Evolutionary conservation across 2,329 filamentous ascomycete genomes (phyloP), one percentile per base, ranked within the genome.

Genomic region (Chlorencoelia australis): DNA sequence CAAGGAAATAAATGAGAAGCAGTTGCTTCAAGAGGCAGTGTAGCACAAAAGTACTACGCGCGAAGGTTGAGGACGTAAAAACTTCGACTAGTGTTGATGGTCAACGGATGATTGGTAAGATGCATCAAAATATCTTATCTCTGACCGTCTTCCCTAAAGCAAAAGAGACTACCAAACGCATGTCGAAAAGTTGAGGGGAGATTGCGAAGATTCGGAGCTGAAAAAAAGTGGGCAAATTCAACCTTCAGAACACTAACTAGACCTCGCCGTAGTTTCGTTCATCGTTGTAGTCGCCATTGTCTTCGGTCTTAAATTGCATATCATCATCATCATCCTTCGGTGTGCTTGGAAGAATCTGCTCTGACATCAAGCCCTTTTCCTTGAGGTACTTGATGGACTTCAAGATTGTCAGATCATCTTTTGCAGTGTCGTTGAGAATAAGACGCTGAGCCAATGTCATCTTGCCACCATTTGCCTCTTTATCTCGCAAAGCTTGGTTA

Each of bases 381-480:
- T 74, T 71, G 42, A 80, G 66, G 48, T 79, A 77, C 49, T 79
- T 71, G 43, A 81, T 75, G 5, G 73, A 75, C 55, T 76, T 72
- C 35, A 81, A 66, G 43, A 80, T 71, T 7, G 74, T 71, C 47
- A 79, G 62, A 52, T 81, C 76, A 50, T 80, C 74, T 52, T 79
- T 74, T 43, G 79, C 73, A 52, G 79, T 78, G 53, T 80, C 76
- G 62, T 80, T 80, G 35, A 79, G 62, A 40, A 73, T 68, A 37
- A 81, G 59, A 27, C 76, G 73, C 55, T 81, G 76, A 56, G 75
- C 71, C 37, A 80, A 68, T 4, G 76, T 80, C 59, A 79, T 69
- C 33, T 72, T 71, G 30, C 76, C 76, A 42, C 76, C 73, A 48
- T 80, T 80, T 50, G 68, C 66, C 49, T 76, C 74, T 41, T 75